Percentiles rank a stretch among this genome's conserved stretches.
Conservation (phyloP, 257 asterid species). For the Przewalskia tangutica region DNA sequence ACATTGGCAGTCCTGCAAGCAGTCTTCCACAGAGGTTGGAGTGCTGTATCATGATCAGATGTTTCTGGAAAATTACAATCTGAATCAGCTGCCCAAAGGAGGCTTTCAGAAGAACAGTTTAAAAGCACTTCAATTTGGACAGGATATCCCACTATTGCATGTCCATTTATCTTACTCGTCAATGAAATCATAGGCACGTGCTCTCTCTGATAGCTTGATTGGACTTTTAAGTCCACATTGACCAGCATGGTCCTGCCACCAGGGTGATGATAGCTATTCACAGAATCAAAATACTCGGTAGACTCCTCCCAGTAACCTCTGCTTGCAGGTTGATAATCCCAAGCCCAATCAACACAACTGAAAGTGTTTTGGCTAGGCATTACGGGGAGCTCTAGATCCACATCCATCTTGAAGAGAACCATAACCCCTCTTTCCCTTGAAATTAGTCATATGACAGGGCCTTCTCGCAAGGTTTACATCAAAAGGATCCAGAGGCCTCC, state of each 20-base stretch:
- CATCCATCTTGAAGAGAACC: conserved; percentile 30
- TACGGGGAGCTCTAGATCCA: conserved; percentile 32
- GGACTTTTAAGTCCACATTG: conserved; percentile 76
- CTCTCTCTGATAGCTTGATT: conserved; percentile 58
- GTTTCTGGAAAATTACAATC: conserved; percentile 28
- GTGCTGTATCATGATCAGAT: conserved; percentile 38
- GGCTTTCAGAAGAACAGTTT: conserved; percentile 43
- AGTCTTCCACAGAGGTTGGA: conserved; percentile 73
- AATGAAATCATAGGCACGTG: conserved; percentile 80
- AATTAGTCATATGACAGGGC: conserved; percentile 23
- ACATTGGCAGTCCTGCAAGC: conserved; percentile 84
- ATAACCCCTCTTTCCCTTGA: conserved; percentile 29
- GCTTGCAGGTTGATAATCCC: conserved; percentile 34
- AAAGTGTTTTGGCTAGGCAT: conserved; percentile 16
- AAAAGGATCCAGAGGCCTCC: conserved; percentile 38
- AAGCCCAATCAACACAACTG: conserved; percentile 37
- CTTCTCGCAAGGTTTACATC: conserved; percentile 36
- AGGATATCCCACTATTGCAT: conserved; percentile 86
- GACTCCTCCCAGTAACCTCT: conserved; percentile 54
- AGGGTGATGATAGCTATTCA: conserved; percentile 25
- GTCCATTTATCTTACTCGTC: conserved; percentile 72
- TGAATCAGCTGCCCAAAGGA: conserved; percentile 27
- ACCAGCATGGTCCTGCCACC: conserved; percentile 49
- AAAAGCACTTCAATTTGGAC: conserved; percentile 64
- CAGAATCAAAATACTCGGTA: conserved; percentile 34